Evolutionary conservation across 2,329 filamentous ascomycete genomes (phyloP), one percentile per base, ranked within the genome.

Genomic region (Diaporthe citri): DNA sequence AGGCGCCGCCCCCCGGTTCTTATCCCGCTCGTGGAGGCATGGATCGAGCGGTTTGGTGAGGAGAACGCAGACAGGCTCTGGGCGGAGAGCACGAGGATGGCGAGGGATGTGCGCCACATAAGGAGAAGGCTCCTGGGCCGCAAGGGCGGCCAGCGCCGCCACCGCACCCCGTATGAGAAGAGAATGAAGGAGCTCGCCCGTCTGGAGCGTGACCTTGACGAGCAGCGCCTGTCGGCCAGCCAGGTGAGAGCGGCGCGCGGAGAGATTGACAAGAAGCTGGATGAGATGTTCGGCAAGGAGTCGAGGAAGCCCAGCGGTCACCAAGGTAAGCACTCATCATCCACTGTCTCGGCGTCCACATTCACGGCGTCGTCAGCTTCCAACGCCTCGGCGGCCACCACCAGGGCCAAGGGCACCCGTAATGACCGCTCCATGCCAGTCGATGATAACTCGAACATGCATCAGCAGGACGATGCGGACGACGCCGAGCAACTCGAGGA

Each of bases 21-120:
- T 9, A 77, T 81, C 71, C 80, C 81, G 34, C 74, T 87, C 39
- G 79, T 89, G 1, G 84, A 87, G 31, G 82, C 83, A 9, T 90
- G 87, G 87, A 85, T 88, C 60, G 74, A 79, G 7, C 80, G 81
- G 28, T 82, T 84, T 34, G 60, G 51, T 10, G 25, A 8, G 28
- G 43, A 72, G 13, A 74, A 71, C 69, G 51, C 41, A 17, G 72
- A 52, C 10, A 51, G 20, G 10, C 72, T 76, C 64, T 28, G 8
- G 43, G 28, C 17, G 17, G 34, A 73, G 64, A 64, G 71, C 55
- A 74, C 73, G 12, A 48, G 43, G 55, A 62, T 77, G 71, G 76
- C 64, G 10, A 43, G 39, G 28, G 57, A 55, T 59, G 67, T 77
- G 41, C 62, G 71, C 15, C 67, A 51, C 36, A 69, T 72, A 4